Evolutionary conservation across 768 basidiomycete species (phyloP).

Genomic region (Phanerochaete sordida): DNA sequence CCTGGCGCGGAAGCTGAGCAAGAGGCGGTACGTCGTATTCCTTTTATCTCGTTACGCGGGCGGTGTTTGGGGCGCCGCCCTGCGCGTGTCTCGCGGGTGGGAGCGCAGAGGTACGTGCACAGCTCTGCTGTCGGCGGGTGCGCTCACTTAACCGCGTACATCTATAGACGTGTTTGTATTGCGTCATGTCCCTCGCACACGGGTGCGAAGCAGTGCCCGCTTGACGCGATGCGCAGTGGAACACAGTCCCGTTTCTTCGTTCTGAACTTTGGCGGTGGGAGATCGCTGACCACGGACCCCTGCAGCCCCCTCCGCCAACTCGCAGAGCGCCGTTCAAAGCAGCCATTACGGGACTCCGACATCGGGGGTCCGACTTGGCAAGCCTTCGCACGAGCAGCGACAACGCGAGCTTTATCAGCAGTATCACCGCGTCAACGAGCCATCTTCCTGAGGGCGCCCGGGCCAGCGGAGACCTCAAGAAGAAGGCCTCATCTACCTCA

Average conservation of each 20-base stretch:
- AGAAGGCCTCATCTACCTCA: constrained; percentile 46
- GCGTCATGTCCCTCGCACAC: too few relatives aligned
- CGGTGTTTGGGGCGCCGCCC: not conserved
- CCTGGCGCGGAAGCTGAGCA: constrained; percentile 4
- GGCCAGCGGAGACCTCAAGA: constrained; percentile 34
- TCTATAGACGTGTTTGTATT: not conserved
- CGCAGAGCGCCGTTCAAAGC: constrained; percentile 12
- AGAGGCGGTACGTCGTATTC: constrained; percentile 10
- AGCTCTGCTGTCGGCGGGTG: not conserved
- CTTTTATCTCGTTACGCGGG: not conserved
- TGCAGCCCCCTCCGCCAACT: not conserved
- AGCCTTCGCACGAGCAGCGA: constrained; percentile 15
- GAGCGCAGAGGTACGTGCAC: not conserved
- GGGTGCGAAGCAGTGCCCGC: not conserved
- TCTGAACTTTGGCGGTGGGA: not conserved
- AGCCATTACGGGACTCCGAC: not conserved
- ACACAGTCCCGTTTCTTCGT: not conserved
- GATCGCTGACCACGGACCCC: not conserved
- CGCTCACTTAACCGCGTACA: not conserved
- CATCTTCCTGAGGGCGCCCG: constrained; percentile 22
- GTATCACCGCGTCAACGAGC: not conserved
- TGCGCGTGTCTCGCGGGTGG: not conserved
- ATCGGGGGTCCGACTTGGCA: constrained; percentile 4
- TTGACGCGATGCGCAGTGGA: not conserved
- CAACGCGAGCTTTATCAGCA: constrained; percentile 26